phyloP scores from a whole-genome alignment of 2,329 filamentous ascomycete genomes.

The Cladosporium sp. region DNA sequence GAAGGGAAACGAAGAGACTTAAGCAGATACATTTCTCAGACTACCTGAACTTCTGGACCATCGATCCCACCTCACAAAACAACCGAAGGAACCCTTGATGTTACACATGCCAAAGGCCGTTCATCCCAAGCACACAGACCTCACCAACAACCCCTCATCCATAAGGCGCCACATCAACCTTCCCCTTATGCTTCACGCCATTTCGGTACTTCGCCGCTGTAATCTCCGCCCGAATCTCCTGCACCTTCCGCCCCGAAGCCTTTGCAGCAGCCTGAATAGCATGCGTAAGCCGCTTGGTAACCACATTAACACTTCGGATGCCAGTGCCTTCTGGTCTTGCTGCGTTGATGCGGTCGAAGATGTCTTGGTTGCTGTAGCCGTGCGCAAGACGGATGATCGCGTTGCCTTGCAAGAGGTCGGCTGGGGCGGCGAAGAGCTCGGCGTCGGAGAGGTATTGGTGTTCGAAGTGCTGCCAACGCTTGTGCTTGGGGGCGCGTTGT shows the following conservation, averaged over 20 bases:
- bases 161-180: neutral
- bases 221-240: slow-evolving; percentile 12
- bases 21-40: neutral
- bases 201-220: slow-evolving; percentile 15
- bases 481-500: neutral
- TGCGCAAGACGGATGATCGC: slow-evolving; percentile 19
- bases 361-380: slow-evolving; percentile 21
- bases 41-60: neutral
- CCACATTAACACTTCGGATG: slow-evolving; percentile 14
- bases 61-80: neutral
- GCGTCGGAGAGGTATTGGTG: slow-evolving; percentile 1
- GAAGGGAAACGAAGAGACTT: neutral
- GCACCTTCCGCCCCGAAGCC: neutral
- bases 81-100: neutral
- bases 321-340: neutral
- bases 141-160: neutral
- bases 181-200: slow-evolving; percentile 17
- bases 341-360: slow-evolving; percentile 21
- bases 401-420: slow-evolving; percentile 13
- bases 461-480: neutral
- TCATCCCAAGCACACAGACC: neutral
- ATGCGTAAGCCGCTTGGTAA: slow-evolving; percentile 21
- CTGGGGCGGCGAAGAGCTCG: slow-evolving; percentile 13
- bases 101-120: too few relatives aligned
- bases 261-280: slow-evolving; percentile 15